A percentile compares a stretch with the other conserved stretches of the same genome.
These are phyloP conservation scores for Xylaria grammica DNA, from an alignment of 495 filamentous ascomycete species.

Conservation along the genomic window DNA sequence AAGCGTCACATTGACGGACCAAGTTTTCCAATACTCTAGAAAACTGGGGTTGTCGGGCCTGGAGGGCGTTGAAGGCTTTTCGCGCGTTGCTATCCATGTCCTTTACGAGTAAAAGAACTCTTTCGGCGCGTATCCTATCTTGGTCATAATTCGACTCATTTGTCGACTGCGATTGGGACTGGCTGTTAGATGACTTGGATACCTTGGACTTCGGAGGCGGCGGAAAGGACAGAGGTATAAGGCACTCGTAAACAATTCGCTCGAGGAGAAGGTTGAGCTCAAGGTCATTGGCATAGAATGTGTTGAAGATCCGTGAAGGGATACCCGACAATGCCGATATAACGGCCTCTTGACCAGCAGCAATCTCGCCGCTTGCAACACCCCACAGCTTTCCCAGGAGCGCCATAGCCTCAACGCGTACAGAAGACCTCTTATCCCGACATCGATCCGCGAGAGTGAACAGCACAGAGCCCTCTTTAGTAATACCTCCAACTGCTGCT, in stretches of 20 bases:
- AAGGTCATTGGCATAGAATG: constrained; percentile 86
- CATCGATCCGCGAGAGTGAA: constrained; percentile 83
- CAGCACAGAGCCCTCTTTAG: constrained; percentile 71
- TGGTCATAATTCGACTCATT: constrained; percentile 62
- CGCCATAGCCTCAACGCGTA: constrained; percentile 85
- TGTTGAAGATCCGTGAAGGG: constrained; percentile 84
- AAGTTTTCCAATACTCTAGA: constrained; percentile 72
- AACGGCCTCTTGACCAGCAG: constrained; percentile 78
- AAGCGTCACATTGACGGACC: constrained; percentile 80
- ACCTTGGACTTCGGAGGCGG: constrained; percentile 72
- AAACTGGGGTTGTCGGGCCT: constrained; percentile 72
- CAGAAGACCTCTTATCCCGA: constrained; percentile 80
- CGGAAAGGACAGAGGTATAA: constrained; percentile 86
- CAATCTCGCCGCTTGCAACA: constrained; percentile 84
- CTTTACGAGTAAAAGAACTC: constrained; percentile 79
- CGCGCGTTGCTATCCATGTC: constrained; percentile 79
- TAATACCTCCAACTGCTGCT: constrained; percentile 72
- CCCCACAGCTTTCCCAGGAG: constrained; percentile 88
- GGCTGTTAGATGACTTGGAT: constrained; percentile 57
- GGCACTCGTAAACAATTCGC: constrained; percentile 80
- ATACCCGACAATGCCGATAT: constrained; percentile 73
- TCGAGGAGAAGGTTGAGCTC: constrained; percentile 86
- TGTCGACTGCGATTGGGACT: constrained; percentile 60
- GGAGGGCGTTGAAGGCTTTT: constrained; percentile 87
- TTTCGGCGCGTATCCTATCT: constrained; percentile 84